Evolutionary conservation across 352 stramenopile species (phyloP), one percentile per base, ranked within the genome.

Genomic region (Elongisporangium undulatum): DNA sequence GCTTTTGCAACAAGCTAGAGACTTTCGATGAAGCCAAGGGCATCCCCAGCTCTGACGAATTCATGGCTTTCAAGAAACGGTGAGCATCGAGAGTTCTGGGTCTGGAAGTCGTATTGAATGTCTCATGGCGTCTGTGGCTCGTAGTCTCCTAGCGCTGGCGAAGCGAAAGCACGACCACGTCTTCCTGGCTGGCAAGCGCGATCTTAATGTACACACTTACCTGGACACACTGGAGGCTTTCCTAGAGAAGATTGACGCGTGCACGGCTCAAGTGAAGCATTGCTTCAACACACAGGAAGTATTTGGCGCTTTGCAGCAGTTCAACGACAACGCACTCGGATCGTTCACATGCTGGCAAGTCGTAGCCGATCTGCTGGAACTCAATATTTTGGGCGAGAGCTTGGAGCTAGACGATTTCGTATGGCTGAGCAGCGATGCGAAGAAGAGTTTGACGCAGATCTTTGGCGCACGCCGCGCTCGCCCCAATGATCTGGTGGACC

Each of bases 311-410:
- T 75, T 94, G 8, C 75, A 73, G 49, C 77, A 82, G 51, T 91
- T 91, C 59, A 63, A 81, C 54, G 58, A 79, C 59, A 90, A 93
- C 45, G 79, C 69, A 7, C 74, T 94, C 39, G 84, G 84, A n/a
- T 91, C 84, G 13, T 94, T 92, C 71, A 94, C 84, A n/a, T 89
- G 84, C 61, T 94, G 84, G 84, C 84, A 94, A 64, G 69, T 94
- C 19, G 78, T 88, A 57, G 89, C 79, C 20, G 84, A 94, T 60
- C 58, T 94, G 39, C 81, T 92, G 64, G 82, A 89, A 56, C 72
- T 94, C 24, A 84, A 89, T 53, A 73, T 92, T 62, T 66, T 94
- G 58, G 41, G 64, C 4, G 68, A 87, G 41, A 68, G 78, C 13
- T 77, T 90, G 17, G 59, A 72, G 22, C 67, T 68, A 38, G 77